These are phyloP conservation scores for Candida labiduridarum DNA, from an alignment of 1,139 yeast species.

Conservation along the genomic window DNA sequence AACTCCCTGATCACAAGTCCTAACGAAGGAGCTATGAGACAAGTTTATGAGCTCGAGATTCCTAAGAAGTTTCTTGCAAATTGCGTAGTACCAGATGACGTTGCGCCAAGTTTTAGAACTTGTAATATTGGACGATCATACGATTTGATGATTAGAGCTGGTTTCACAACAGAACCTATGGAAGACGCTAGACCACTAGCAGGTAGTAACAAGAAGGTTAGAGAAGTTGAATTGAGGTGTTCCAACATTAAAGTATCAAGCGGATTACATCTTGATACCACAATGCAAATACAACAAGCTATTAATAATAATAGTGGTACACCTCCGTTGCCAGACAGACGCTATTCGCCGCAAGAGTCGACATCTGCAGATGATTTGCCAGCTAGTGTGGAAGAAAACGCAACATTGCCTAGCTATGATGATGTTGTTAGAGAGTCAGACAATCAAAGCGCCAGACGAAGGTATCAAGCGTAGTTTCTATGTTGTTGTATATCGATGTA, in stretches of 20 bases:
- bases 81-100: constrained; percentile 49
- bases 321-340: constrained; percentile 6
- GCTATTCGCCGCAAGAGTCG: constrained; percentile 3
- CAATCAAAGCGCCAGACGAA: constrained; percentile 31
- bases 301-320: constrained; percentile 5
- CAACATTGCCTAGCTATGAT: constrained; percentile 37
- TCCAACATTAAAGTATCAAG: constrained; percentile 44
- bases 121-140: constrained; percentile 60
- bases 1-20: constrained; percentile 22
- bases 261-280: constrained; percentile 38
- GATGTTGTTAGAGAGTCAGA: constrained; percentile 33
- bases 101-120: constrained; percentile 58
- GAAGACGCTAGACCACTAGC: constrained; percentile 21
- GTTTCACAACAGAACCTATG: constrained; percentile 41
- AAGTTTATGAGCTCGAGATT: constrained; percentile 48
- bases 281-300: constrained; percentile 17
- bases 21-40: constrained; percentile 13
- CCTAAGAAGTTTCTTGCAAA: constrained; percentile 43
- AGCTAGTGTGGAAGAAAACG: constrained; percentile 4
- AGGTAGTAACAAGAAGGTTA: constrained; percentile 24
- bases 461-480: constrained; percentile 26
- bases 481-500: too few relatives aligned
- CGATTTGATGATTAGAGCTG: constrained; percentile 44
- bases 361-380: not conserved
- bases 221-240: constrained; percentile 35